Evolutionary conservation across 176 grass and related monocot species (phyloP).

Genomic region (Carex kokanica): DNA sequence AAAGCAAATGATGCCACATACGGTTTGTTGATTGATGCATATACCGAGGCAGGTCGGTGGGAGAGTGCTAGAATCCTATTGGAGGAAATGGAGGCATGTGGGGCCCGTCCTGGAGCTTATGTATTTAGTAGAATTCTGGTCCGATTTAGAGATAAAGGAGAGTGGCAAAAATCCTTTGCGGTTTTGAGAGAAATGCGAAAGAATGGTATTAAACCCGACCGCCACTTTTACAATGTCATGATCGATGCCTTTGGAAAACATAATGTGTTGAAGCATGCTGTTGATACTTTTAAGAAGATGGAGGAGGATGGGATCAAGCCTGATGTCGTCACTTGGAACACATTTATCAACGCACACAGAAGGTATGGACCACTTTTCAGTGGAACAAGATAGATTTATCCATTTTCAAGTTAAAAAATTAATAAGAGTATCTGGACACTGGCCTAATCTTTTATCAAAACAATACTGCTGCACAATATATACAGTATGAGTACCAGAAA

Average conservation of each 20-base stretch:
- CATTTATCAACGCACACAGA: conserved; percentile 66
- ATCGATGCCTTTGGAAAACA: conserved; percentile 93
- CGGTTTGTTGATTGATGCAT: conserved; percentile 75
- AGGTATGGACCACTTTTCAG: background rate
- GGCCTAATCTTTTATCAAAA: background rate
- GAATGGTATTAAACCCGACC: conserved; percentile 69
- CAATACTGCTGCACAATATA: background rate
- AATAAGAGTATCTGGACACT: background rate
- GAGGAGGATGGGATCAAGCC: conserved; percentile 65
- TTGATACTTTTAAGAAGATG: conserved; percentile 88
- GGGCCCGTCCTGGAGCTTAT: conserved; percentile 70
- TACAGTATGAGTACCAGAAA: too few species aligned
- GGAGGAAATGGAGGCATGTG: conserved; percentile 81
- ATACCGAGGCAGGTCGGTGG: conserved; percentile 75
- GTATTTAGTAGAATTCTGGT: conserved; percentile 84
- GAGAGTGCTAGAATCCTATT: conserved; percentile 87
- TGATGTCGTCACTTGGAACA: conserved; percentile 89
- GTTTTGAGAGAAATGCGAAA: conserved; percentile 81
- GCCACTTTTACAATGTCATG: conserved; percentile 97
- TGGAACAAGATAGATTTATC: background rate
- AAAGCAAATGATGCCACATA: conserved; percentile 76
- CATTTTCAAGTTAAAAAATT: background rate
- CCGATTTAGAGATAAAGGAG: conserved; percentile 65
- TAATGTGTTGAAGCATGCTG: conserved; percentile 77
- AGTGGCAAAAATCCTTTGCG: conserved; percentile 91